A percentile compares a stretch with the other conserved stretches of the same genome.
These are phyloP conservation scores for Neopestalotiopsis sp. DNA, from an alignment of 2,329 filamentous ascomycete genomes.

Conservation along the genomic window DNA sequence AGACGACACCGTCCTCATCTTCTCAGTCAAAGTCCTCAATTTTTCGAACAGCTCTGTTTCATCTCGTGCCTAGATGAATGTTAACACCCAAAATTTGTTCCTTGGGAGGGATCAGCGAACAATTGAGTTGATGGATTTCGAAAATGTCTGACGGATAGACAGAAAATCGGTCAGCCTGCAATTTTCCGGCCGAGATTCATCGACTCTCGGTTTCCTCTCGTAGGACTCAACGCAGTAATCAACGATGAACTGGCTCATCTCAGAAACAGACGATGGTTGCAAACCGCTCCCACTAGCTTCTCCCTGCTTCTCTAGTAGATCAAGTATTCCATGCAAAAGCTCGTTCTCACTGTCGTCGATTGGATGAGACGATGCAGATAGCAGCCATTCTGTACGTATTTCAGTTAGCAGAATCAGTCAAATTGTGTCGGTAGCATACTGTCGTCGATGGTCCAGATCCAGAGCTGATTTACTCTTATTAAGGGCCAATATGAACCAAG, in stretches of 20 bases:
- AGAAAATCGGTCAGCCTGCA: too few species aligned
- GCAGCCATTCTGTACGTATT: background rate
- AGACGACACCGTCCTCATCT: too few species aligned
- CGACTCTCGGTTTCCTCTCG: background rate
- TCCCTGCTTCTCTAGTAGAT: background rate
- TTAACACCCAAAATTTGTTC: too few species aligned
- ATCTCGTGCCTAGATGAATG: too few species aligned
- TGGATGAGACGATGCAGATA: background rate
- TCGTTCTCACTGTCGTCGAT: background rate
- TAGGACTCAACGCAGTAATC: background rate
- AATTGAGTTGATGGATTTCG: background rate
- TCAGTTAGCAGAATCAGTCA: background rate
- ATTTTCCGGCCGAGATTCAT: too few species aligned
- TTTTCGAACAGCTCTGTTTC: too few species aligned
- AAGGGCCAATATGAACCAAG: background rate
- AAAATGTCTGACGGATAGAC: background rate
- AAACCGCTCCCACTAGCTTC: background rate
- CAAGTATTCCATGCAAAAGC: background rate
- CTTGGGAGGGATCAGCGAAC: too few species aligned
- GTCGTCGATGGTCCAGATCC: background rate
- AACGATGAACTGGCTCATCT: background rate
- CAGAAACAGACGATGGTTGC: background rate
- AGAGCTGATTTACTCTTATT: background rate
- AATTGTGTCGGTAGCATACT: background rate
- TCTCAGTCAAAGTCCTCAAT: too few species aligned